phyloP scores from a whole-genome alignment of 371 early-diverging fungal species.

The Saksenaea vasiformis region DNA sequence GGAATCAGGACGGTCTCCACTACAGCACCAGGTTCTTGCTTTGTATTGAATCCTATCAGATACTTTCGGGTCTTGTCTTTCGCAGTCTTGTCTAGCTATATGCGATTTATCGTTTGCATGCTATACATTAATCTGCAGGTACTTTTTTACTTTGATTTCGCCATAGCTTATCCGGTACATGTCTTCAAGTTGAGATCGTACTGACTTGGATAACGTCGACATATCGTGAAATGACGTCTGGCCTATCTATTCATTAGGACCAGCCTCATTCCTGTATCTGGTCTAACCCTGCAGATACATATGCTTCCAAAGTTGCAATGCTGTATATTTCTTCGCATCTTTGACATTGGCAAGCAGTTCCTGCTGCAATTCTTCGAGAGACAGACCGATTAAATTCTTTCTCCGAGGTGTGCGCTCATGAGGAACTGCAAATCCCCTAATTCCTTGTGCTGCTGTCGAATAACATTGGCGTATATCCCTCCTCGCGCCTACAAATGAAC shows the following conservation, averaged over 20 bases:
- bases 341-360: constrained; percentile 30
- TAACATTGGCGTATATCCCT: background rate
- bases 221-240: constrained; percentile 61
- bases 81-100: constrained; percentile 12
- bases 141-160: constrained; percentile 49
- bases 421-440: background rate
- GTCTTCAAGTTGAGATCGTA: constrained; percentile 51
- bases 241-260: constrained; percentile 26
- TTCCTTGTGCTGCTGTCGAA: background rate
- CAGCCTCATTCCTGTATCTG: background rate
- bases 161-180: constrained; percentile 64
- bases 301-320: constrained; percentile 66
- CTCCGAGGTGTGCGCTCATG: constrained; percentile 13
- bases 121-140: too few species aligned
- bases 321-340: constrained; percentile 51
- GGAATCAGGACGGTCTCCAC: constrained; percentile 76
- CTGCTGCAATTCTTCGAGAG: constrained; percentile 35
- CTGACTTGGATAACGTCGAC: constrained; percentile 58
- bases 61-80: constrained; percentile 18
- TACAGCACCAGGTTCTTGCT: constrained; percentile 54
- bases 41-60: constrained; percentile 18
- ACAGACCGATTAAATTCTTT: constrained; percentile 54
- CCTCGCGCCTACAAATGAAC: background rate
- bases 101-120: background rate
- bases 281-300: constrained; percentile 60